Conservation (phyloP, 768 basidiomycete genomes). For the Calocybe gangraenosa region DNA sequence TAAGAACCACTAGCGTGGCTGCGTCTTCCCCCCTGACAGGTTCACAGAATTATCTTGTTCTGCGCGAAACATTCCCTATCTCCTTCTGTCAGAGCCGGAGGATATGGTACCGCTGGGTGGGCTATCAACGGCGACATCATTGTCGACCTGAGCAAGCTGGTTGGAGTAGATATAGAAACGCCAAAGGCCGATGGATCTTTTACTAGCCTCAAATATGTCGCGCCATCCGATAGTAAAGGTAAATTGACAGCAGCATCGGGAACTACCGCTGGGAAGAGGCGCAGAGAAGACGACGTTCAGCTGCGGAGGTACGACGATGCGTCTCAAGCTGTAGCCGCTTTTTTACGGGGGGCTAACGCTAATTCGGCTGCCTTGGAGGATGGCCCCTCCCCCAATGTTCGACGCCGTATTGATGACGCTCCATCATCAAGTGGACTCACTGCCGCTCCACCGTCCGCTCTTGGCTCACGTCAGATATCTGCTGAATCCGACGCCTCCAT, state of each 20-base stretch:
- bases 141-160: slow-evolving; percentile 70
- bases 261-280: slow-evolving; percentile 41
- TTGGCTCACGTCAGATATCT: slow-evolving; percentile 11
- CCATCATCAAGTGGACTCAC: background rate
- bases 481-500: slow-evolving; percentile 16
- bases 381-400: slow-evolving; percentile 29
- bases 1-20: slow-evolving; percentile 31
- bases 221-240: slow-evolving; percentile 49
- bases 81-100: slow-evolving; percentile 84
- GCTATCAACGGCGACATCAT: slow-evolving; percentile 84
- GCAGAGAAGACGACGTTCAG: slow-evolving; percentile 50
- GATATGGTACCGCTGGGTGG: slow-evolving; percentile 90
- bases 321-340: slow-evolving; percentile 49
- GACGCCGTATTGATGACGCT: slow-evolving; percentile 29
- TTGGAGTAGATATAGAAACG: slow-evolving; percentile 63
- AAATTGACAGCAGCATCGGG: slow-evolving; percentile 30
- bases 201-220: slow-evolving; percentile 58
- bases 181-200: slow-evolving; percentile 51
- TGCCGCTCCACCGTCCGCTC: background rate
- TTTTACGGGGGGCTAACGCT: slow-evolving; percentile 36
- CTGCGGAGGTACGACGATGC: slow-evolving; percentile 53
- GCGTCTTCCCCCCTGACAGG: background rate
- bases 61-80: slow-evolving; percentile 67
- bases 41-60: slow-evolving; percentile 60
- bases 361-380: slow-evolving; percentile 18